A percentile compares a stretch with the other conserved stretches of the same genome.
Conservation (phyloP, 805 yeast genomes). For the Candida cerambycidarum region DNA sequence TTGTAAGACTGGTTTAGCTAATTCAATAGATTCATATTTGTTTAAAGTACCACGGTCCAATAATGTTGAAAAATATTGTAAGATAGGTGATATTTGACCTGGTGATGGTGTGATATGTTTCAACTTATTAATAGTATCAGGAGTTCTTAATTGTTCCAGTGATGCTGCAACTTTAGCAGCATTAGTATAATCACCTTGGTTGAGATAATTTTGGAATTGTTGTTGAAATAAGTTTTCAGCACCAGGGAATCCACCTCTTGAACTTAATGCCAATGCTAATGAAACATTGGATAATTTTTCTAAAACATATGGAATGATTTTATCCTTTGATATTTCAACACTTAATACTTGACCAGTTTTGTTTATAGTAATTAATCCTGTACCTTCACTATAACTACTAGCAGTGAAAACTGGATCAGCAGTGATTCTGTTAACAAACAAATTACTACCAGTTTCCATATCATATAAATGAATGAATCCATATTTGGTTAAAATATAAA, state of each 20-base stretch:
- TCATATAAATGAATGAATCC: slow-evolving; percentile 97
- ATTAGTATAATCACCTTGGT: slow-evolving; percentile 80
- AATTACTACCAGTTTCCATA: slow-evolving; percentile 85
- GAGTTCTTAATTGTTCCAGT: slow-evolving; percentile 88
- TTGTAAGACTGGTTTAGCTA: slow-evolving; percentile 92
- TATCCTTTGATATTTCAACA: slow-evolving; percentile 82
- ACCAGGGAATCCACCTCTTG: slow-evolving; percentile 96
- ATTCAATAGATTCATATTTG: slow-evolving; percentile 89
- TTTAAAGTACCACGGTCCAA: slow-evolving; percentile 91
- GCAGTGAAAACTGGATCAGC: slow-evolving; percentile 95
- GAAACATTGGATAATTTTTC: slow-evolving; percentile 82
- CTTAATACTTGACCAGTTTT: slow-evolving; percentile 93
- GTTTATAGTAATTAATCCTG: slow-evolving; percentile 91
- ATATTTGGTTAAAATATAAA: slow-evolving; percentile 87
- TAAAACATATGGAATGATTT: slow-evolving; percentile 85
- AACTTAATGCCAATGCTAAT: slow-evolving; percentile 82
- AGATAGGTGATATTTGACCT: slow-evolving; percentile 91
- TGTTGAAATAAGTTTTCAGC: slow-evolving; percentile 90
- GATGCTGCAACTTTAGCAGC: slow-evolving; percentile 98
- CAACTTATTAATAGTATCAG: slow-evolving; percentile 88
- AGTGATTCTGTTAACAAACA: slow-evolving; percentile 94
- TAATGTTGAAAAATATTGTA: slow-evolving; percentile 87
- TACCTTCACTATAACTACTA: slow-evolving; percentile 61
- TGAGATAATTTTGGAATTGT: slow-evolving; percentile 84
- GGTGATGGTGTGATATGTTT: slow-evolving; percentile 89